Evolutionary conservation across 2,329 filamentous ascomycete species (phyloP).

Genomic region (Aspergillus bombycis): DNA sequence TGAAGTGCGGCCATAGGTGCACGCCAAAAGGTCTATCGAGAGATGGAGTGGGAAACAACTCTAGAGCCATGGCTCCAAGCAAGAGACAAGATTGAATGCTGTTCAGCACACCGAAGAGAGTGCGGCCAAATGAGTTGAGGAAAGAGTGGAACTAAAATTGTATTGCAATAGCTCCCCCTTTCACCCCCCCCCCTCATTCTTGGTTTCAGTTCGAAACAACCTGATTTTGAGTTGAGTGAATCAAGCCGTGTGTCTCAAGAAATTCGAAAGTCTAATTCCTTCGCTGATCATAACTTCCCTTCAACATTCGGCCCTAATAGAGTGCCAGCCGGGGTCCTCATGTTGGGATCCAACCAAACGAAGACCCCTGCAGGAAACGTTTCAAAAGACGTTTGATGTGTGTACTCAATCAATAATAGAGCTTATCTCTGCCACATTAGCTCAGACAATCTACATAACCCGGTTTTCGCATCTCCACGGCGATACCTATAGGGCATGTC

Average conservation of each 20-base stretch:
- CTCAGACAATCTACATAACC: background rate
- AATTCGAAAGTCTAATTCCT: background rate
- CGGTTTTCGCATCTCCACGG: background rate
- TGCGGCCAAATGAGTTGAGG: too few relatives aligned
- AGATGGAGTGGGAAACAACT: background rate
- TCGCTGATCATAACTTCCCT: too few relatives aligned
- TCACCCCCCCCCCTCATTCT: too few relatives aligned
- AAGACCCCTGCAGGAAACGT: background rate
- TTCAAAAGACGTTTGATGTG: background rate
- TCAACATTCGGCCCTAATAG: too few relatives aligned
- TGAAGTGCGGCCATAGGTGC: conserved; percentile 90
- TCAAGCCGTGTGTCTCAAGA: background rate
- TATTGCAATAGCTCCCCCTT: too few relatives aligned
- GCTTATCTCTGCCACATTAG: background rate
- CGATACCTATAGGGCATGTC: background rate
- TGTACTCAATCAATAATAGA: background rate
- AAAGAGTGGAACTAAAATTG: too few relatives aligned
- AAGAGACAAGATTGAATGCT: background rate
- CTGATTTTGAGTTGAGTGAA: background rate
- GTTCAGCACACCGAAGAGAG: too few relatives aligned
- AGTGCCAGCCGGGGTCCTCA: too few relatives aligned
- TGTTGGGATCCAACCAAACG: background rate
- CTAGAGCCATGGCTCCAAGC: background rate
- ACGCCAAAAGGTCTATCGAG: conserved; percentile 72
- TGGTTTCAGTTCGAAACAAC: background rate